Evolutionary conservation across 2,329 filamentous ascomycete genomes (phyloP), one percentile per base, ranked within the genome.

Genomic region (Fusarium subtropicale): DNA sequence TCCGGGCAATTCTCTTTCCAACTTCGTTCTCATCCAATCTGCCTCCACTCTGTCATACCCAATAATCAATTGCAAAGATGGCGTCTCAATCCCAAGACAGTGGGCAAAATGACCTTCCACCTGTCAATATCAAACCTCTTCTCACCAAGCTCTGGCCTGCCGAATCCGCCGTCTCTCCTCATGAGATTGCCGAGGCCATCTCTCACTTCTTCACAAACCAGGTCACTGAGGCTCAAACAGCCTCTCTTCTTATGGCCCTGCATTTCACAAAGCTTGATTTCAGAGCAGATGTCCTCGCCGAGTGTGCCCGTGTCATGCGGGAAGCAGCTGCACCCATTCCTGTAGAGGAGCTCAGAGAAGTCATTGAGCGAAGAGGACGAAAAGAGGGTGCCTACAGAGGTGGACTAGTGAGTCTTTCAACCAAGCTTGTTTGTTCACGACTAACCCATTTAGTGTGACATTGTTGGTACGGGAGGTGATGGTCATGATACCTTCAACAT

Each of bases 401-500:
- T 67, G 95, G 95, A 7, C 82, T 99, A 77, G 93, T 97, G 84
- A 82, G 90, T 46, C 31, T 39, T 15, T 16, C 12, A 15, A 36
- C 31, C 26, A 46, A 46, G 28, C 18, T 22, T 18, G 7, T 45
- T 20, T 18, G 5, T 42, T 42, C n/a, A 48, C 52, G 42, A 31
- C 55, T 75, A 42, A 75, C 24, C 18, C 33, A 12, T 26, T 46
- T 10, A 89, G 84, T 90, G 94, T 78, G 96, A 99, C 79, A 98
- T 99, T 78, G 96, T 99, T 61, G 96, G 96, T 72, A 99, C 96
- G 10, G 96, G 96, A 71, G 96, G 96, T 76, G 96, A 99, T 82
- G 91, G 92, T 22, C 94, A 98, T 85, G 93, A 97, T 80, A 99
- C 96, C 34, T 99, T 97, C 88, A 99, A 99, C 80, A 95, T 99